These are phyloP conservation scores for Cryptococcus deneoformans DNA, from an alignment of 1,284 basidiomycete species.

Conservation along the genomic window DNA sequence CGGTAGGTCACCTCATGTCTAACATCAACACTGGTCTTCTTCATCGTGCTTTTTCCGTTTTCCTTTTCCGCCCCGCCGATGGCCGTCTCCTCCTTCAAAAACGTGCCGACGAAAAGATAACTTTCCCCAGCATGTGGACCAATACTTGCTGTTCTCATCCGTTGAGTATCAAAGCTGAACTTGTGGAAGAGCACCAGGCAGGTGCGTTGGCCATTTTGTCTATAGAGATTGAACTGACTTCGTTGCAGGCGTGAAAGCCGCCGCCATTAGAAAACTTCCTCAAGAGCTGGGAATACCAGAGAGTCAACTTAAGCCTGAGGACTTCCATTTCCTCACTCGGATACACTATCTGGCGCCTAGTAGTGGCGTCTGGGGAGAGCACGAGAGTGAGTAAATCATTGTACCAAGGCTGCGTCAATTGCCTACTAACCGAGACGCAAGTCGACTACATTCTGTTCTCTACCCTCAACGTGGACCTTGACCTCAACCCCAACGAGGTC, in stretches of 20 bases:
- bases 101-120: slow-evolving; percentile 96
- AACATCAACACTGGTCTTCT: slow-evolving; percentile 94
- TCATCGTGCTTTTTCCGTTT: slow-evolving; percentile 97
- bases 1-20: slow-evolving; percentile 89
- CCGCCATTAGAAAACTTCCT: slow-evolving; percentile 91
- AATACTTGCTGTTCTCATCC: slow-evolving; percentile 99
- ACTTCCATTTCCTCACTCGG: slow-evolving; percentile 92
- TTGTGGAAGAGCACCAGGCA: slow-evolving; percentile 70
- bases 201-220: slow-evolving; percentile 50
- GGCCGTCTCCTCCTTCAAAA: slow-evolving; percentile 95
- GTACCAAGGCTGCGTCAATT: no score
- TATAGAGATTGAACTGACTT: neutral
- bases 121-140: slow-evolving; percentile 99
- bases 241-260: slow-evolving; percentile 63
- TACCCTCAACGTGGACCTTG: slow-evolving; percentile 81
- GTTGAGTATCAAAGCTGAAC: slow-evolving; percentile 70
- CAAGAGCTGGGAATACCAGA: slow-evolving; percentile 94
- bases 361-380: slow-evolving; percentile 93
- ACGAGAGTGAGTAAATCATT: slow-evolving; percentile 70
- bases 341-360: slow-evolving; percentile 98
- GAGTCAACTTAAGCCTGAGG: slow-evolving; percentile 64
- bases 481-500: slow-evolving; percentile 88
- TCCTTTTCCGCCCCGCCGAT: slow-evolving; percentile 91
- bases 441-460: slow-evolving; percentile 99
- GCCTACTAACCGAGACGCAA: slow-evolving; percentile 44